phyloP scores from a whole-genome alignment of 805 yeast species.

The Peterozyma toletana region DNA sequence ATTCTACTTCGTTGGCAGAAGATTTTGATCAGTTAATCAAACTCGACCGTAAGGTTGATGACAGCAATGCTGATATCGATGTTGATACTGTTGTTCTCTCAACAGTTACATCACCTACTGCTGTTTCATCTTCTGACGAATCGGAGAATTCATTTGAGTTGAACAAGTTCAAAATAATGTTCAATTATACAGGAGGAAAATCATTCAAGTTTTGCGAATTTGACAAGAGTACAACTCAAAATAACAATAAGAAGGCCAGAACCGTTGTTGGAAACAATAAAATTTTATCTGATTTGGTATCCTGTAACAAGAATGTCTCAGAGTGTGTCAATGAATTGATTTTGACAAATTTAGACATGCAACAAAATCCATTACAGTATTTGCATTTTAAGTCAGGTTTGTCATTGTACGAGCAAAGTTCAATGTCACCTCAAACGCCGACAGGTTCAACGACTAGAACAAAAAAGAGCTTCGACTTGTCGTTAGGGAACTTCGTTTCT shows the following conservation, averaged over 20 bases:
- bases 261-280: neutral
- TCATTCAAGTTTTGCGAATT: slow-evolving; percentile 4
- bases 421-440: neutral
- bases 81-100: neutral
- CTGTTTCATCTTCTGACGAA: neutral
- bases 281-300: neutral
- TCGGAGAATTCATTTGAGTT: slow-evolving; percentile 1
- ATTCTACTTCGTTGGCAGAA: neutral
- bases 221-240: neutral
- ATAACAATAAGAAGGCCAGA: neutral
- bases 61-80: neutral
- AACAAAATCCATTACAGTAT: neutral
- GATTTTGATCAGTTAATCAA: slow-evolving; percentile 3
- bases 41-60: neutral
- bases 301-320: neutral
- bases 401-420: neutral
- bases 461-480: slow-evolving; percentile 7
- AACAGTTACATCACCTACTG: neutral
- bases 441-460: neutral
- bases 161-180: slow-evolving; percentile 5
- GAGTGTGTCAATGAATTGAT: neutral
- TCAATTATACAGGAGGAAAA: slow-evolving; percentile 2
- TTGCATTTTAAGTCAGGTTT: neutral
- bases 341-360: neutral
- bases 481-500: slow-evolving; percentile 6